phyloP scores from a whole-genome alignment of 768 basidiomycete genomes.

The Ramaria sp. region DNA sequence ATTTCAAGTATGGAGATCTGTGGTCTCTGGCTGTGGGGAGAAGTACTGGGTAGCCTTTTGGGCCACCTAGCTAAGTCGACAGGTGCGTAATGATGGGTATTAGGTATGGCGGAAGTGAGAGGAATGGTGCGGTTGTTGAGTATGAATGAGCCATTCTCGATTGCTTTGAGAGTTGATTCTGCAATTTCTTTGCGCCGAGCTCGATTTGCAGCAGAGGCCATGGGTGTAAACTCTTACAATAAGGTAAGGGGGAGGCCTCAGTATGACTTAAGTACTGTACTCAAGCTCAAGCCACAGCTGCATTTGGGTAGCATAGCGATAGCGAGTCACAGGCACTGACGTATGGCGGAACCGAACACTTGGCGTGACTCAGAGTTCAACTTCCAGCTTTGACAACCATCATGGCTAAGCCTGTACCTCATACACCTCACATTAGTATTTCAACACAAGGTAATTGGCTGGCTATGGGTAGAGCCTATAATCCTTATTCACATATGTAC shows the following conservation, averaged over 20 bases:
- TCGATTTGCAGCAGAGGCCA: background rate
- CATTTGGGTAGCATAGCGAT: too few species aligned
- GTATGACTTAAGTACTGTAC: too few species aligned
- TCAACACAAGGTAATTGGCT: too few species aligned
- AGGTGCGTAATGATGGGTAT: background rate
- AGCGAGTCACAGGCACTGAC: too few species aligned
- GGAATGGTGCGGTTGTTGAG: slow-evolving; percentile 21
- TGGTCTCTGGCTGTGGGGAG: slow-evolving; percentile 9
- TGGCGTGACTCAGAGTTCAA: too few species aligned
- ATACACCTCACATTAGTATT: too few species aligned
- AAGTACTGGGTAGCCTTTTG: slow-evolving; percentile 1
- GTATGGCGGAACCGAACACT: too few species aligned
- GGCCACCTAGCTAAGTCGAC: slow-evolving; percentile 1
- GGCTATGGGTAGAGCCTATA: too few species aligned
- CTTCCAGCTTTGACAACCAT: too few species aligned
- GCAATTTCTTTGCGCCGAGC: slow-evolving; percentile 28
- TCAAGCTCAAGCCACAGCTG: too few species aligned
- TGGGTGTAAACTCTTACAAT: background rate
- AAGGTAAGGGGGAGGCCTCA: too few species aligned
- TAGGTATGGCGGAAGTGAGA: slow-evolving; percentile 19
- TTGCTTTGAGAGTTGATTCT: slow-evolving; percentile 36
- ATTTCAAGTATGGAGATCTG: slow-evolving; percentile 46
- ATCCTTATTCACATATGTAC: background rate
- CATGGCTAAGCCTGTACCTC: too few species aligned
- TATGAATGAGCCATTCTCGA: slow-evolving; percentile 35